Base-by-base conservation (phyloP, 306 rosid genomes). In the Cucurbita pepo region DNA sequence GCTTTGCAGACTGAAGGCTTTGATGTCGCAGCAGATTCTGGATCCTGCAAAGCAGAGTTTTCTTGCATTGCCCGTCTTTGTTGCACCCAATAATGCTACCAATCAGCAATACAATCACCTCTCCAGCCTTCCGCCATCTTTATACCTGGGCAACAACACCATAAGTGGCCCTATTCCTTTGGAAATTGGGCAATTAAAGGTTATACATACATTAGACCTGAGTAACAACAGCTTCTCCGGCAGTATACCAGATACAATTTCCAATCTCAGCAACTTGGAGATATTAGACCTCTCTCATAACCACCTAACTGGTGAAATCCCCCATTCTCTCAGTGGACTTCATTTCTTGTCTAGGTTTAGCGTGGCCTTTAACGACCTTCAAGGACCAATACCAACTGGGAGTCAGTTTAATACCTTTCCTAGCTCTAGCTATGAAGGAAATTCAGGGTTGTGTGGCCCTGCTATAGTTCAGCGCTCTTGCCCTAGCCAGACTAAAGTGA, bases 21-120 rank as follows among this genome's bases (percentile, higher is more conserved):
- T 93, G 73, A 73, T 73, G 65, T 38, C 43, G 8, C 56, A 48
- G 51, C 37, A 76, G 59, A 52, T 56, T 76, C 19, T 56, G 71
- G 84, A 85, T 75, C 56, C 74, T 43, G 77, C 80, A 25, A 78
- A 80, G 77, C 80, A 78, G 82, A 74, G 85, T 81, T 84, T 85
- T 75, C 79, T 90, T 80, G 93, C 88, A 82, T 79, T 93, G 81
- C 98, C 98, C 0, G 94, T 93, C 56, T 93, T 93, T 80, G 91
- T 88, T 43, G 81, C 63, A 74, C 94, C 96, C 12, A 79, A 73
- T 59, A 88, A 88, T 80, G 93, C 87, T 51, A 78, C 88, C 56
- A 36, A 58, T 65, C 81, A 82, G 88, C 97, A 92, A 81, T 90
- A 92, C 77, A 90, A 88, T 81, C 97, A 86, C 78, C 89, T 90